Percentiles rank a stretch among this genome's conserved stretches.
These are phyloP conservation scores for Seiridium cupressi DNA, from an alignment of 2,329 filamentous ascomycete genomes.

Conservation along the genomic window DNA sequence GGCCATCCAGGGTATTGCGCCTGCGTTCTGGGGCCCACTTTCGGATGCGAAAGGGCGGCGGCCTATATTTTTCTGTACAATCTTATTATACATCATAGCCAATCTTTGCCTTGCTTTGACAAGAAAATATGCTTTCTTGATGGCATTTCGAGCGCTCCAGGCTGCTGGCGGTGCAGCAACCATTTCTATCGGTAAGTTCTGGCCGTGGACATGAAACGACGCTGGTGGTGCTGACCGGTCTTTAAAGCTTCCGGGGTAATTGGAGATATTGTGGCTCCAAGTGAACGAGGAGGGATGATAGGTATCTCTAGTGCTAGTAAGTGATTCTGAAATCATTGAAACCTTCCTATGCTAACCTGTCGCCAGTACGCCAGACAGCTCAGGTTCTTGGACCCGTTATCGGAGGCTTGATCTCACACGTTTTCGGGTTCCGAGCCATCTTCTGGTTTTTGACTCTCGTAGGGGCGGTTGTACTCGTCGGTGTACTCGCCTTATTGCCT, in stretches of 20 bases:
- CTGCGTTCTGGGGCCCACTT: constrained; percentile 47
- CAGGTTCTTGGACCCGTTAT: background rate
- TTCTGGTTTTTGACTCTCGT: constrained; percentile 8
- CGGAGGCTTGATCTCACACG: constrained; percentile 1
- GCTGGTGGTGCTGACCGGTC: background rate
- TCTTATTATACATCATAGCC: constrained; percentile 43
- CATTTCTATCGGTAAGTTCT: constrained; percentile 40
- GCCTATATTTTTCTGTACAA: constrained; percentile 45
- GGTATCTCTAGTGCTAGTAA: background rate
- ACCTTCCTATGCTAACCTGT: background rate
- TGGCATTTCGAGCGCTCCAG: constrained; percentile 51
- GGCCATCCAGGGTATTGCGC: constrained; percentile 49
- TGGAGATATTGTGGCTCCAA: constrained; percentile 54
- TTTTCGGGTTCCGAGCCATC: constrained; percentile 7
- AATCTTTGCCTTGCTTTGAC: constrained; percentile 46
- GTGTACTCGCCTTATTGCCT: constrained; percentile 1
- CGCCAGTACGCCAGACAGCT: background rate
- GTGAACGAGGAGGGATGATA: constrained; percentile 47
- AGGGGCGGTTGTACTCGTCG: background rate
- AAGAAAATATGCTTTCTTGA: constrained; percentile 40
- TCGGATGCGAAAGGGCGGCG: constrained; percentile 47
- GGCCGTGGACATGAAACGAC: background rate
- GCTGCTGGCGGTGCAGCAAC: constrained; percentile 53
- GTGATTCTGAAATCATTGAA: background rate
- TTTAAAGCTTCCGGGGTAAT: constrained; percentile 43